Evolutionary conservation across 257 asterid genomes (phyloP).

Genomic region (Cordia subcordata): DNA sequence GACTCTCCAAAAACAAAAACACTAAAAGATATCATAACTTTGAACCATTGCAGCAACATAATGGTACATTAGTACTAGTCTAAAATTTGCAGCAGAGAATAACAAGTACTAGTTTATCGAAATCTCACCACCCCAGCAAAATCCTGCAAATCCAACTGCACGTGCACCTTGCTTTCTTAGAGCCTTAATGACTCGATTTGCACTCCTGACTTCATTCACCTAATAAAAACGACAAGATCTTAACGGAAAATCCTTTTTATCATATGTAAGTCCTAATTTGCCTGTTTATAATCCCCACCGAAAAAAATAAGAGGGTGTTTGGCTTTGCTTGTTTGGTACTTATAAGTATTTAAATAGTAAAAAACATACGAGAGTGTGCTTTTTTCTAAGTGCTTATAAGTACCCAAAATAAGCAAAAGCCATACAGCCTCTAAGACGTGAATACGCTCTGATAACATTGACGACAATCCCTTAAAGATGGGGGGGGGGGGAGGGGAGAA

Average conservation of each 20-base stretch:
- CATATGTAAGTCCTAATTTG: neutral
- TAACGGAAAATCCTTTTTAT: neutral
- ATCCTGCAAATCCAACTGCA: constrained; percentile 34
- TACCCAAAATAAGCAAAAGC: no score
- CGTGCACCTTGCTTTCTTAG: constrained; percentile 21
- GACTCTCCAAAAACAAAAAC: neutral
- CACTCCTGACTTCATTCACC: constrained; percentile 28
- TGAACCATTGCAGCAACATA: neutral
- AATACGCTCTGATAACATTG: neutral
- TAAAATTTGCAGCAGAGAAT: neutral
- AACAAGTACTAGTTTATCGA: neutral
- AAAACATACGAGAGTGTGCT: no score
- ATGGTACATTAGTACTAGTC: no score
- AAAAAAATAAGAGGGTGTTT: no score
- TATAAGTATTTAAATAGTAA: no score
- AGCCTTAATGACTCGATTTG: constrained; percentile 19
- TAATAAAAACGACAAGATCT: neutral
- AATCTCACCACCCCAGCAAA: constrained; percentile 37
- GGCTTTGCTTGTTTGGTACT: no score
- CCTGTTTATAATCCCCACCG: no score
- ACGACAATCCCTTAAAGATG: neutral
- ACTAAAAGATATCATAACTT: neutral
- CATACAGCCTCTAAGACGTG: neutral
- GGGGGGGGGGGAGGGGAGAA: neutral
- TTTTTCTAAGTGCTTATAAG: no score